phyloP scores from a whole-genome alignment of 345 rosid species.

The Eucalyptus brandiana region DNA sequence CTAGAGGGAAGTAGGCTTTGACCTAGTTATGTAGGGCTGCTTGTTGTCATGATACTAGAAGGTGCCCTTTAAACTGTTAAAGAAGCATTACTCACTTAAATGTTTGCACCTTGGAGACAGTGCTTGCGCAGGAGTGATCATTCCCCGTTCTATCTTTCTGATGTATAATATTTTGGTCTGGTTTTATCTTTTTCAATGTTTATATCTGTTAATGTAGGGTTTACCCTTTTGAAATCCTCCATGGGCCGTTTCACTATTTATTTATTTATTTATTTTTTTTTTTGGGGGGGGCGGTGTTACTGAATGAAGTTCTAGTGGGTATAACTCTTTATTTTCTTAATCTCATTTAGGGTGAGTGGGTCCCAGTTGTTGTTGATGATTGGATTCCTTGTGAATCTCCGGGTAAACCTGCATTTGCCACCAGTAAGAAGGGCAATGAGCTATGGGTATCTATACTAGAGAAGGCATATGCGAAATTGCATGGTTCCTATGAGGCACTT shows the following conservation, averaged over 20 bases:
- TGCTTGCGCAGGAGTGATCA: background rate
- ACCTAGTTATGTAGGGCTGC: background rate
- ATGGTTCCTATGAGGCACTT: constrained; percentile 97
- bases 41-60: background rate
- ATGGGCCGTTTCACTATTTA: background rate
- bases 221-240: background rate
- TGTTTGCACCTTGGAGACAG: background rate
- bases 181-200: background rate
- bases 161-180: background rate
- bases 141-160: background rate
- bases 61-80: background rate
- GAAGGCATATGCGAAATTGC: constrained; percentile 97
- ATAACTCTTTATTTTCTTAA: background rate
- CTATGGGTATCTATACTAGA: constrained; percentile 97
- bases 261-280: background rate
- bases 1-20: background rate
- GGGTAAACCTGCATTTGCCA: constrained; percentile 98
- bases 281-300: background rate
- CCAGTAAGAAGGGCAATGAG: constrained; percentile 85
- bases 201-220: background rate
- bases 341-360: constrained; percentile 92
- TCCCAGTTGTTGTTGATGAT: constrained; percentile 97
- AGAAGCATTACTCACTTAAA: background rate
- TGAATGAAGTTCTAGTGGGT: background rate
- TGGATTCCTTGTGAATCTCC: constrained; percentile 98